Percentiles rank a stretch among this genome's conserved stretches.
Conservation (phyloP, 148 eudicot genomes). For the Vaccinium corymbosum region DNA sequence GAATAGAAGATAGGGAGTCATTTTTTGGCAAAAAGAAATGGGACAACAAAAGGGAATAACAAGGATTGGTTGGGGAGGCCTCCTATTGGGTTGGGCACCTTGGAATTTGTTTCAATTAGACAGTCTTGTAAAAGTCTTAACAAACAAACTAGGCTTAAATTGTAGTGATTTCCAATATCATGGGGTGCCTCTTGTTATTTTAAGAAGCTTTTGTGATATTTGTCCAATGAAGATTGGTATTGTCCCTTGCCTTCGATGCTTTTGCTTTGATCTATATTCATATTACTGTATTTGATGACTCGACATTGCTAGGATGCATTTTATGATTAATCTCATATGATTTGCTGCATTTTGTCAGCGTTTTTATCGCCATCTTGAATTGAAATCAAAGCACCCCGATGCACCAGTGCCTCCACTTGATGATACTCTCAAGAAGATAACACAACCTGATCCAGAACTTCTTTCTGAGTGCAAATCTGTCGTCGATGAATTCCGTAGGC, state of each 20-base stretch:
- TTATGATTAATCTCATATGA: not conserved
- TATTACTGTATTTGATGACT: not conserved
- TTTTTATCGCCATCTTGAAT: conserved; percentile 65
- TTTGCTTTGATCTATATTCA: not conserved
- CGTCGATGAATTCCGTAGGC: conserved; percentile 58
- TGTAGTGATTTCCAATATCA: not conserved
- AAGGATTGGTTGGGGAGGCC: not conserved
- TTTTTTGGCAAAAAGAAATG: not conserved
- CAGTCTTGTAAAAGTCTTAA: not conserved
- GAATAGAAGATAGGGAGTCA: not conserved
- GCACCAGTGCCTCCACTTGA: conserved; percentile 90
- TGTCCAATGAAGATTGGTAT: not conserved
- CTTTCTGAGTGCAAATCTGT: conserved; percentile 53
- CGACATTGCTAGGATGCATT: not conserved
- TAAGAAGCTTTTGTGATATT: not conserved
- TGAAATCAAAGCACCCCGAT: conserved; percentile 70
- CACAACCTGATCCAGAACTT: conserved; percentile 71
- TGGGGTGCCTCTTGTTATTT: not conserved
- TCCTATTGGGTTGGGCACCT: not conserved
- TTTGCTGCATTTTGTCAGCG: conserved; percentile 49
- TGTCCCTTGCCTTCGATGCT: not conserved
- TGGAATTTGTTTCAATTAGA: not conserved
- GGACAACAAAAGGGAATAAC: not conserved
- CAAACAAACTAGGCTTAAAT: not conserved
- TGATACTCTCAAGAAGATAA: conserved; percentile 72